These are phyloP conservation scores for Sporothrix brasiliensis DNA, from an alignment of 2,329 filamentous ascomycete genomes.

Conservation along the genomic window DNA sequence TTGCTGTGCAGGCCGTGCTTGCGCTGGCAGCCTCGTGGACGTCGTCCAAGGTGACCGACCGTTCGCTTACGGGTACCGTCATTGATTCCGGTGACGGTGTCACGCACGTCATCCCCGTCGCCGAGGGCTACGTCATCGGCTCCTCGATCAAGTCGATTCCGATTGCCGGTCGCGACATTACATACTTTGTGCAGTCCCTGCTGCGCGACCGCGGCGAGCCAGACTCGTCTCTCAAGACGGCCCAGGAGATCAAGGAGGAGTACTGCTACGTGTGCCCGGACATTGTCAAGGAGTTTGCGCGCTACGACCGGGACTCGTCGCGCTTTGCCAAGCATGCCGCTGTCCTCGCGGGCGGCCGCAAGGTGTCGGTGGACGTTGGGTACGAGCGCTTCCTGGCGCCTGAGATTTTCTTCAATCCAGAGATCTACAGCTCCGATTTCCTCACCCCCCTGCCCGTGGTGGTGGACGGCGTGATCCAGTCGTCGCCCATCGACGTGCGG, in stretches of 20 bases:
- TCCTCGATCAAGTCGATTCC: slow-evolving; percentile 99
- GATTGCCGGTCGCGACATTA: slow-evolving; percentile 96
- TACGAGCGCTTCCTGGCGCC: slow-evolving; percentile 98
- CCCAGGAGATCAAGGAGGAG: slow-evolving; percentile 97
- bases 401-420: slow-evolving; percentile 99
- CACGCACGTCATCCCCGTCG: slow-evolving; percentile 97
- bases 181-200: slow-evolving; percentile 96
- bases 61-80: slow-evolving; percentile 93
- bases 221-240: slow-evolving; percentile 95
- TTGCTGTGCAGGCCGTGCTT: slow-evolving; percentile 95
- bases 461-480: slow-evolving; percentile 95
- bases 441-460: slow-evolving; percentile 91
- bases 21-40: slow-evolving; percentile 98
- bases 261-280: slow-evolving; percentile 98
- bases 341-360: slow-evolving; percentile 79
- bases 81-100: slow-evolving; percentile 99
- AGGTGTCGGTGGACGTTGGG: slow-evolving; percentile 85
- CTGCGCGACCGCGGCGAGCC: slow-evolving; percentile 95
- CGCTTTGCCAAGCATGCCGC: slow-evolving; percentile 91
- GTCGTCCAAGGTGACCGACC: slow-evolving; percentile 94
- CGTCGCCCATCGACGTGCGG: slow-evolving; percentile 94
- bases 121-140: slow-evolving; percentile 97
- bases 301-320: slow-evolving; percentile 89
- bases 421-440: slow-evolving; percentile 99
- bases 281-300: slow-evolving; percentile 96